Evolutionary conservation across 208 protist genomes (phyloP), one percentile per base, ranked within the genome.

Genomic region (Leishmania major): DNA sequence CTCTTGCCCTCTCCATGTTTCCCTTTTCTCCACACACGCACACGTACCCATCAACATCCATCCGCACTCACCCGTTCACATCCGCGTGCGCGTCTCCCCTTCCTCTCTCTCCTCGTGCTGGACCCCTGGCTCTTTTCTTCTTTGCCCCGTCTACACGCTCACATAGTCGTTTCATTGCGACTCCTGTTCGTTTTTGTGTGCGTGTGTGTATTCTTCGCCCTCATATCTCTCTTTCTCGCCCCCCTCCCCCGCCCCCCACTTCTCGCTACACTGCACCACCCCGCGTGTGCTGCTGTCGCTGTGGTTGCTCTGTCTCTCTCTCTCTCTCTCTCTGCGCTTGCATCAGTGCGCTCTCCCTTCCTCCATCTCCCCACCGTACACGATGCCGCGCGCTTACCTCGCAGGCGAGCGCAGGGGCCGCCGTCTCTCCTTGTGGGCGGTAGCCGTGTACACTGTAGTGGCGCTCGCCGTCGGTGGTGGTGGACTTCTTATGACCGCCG

Each of bases 381-480:
- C 8, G 1, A 77, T 77, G 73, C 47, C 53, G 73, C 51, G 35
- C 73, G 25, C 31, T 3, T 11, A 57, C 51, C 13, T 64, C 49
- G 31, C 73, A 43, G 51, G 35, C 15, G 49, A 45, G 53, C 73
- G 73, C 22, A n/a, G 22, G 47, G 22, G 73, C 31, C 1, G 49
- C 17, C 53, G 49, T 53, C 35, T 53, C 73, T 13, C 28, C 49
- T 43, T n/a, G 47, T 77, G 53, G 53, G 43, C 19, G 73, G n/a
- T 60, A 59, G 49, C 15, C 17, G 73, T 64, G 53, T 57, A 17
- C 73, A 31, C 17, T 40, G 53, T 43, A 13, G 62, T 53, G 60
- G 62, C 75, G 49, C 76, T 85, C 25, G 49, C 51, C 25, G 60
- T 85, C 13, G 51, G 77, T 55, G 60, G 70, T 55, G 75, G 72